phyloP scores from a whole-genome alignment of 805 yeast species.

The Barnettozyma botsteinii region DNA sequence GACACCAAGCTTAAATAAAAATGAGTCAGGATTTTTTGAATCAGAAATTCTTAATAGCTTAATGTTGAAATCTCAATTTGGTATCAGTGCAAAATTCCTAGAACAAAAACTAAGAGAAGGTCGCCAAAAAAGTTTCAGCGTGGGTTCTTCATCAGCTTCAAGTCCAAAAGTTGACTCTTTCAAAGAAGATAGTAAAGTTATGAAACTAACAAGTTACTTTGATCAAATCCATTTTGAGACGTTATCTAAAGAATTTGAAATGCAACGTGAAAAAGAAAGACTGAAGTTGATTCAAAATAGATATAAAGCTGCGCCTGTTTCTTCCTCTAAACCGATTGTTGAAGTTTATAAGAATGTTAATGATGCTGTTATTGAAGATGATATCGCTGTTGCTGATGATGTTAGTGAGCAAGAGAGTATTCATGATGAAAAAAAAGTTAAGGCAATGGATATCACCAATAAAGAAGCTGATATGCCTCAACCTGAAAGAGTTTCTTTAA shows the following conservation, averaged over 20 bases:
- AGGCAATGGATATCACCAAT: slow-evolving; percentile 14
- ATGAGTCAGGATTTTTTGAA: slow-evolving; percentile 1
- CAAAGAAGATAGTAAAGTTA: slow-evolving; percentile 41
- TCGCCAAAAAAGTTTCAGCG: slow-evolving; percentile 19
- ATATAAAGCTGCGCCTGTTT: slow-evolving; percentile 64
- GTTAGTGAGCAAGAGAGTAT: slow-evolving; percentile 17
- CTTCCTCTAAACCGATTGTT: slow-evolving; percentile 78
- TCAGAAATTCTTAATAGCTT: background rate
- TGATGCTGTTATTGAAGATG: slow-evolving; percentile 71
- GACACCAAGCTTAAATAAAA: slow-evolving; percentile 1
- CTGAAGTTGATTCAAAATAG: slow-evolving; percentile 52
- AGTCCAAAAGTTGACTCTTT: slow-evolving; percentile 10
- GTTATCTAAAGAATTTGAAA: slow-evolving; percentile 77
- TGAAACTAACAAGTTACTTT: slow-evolving; percentile 59
- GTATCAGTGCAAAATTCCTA: slow-evolving; percentile 24
- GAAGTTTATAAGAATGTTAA: slow-evolving; percentile 84
- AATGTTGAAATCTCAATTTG: slow-evolving; percentile 12
- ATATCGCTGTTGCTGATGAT: slow-evolving; percentile 25
- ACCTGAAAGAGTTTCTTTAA: slow-evolving; percentile 68
- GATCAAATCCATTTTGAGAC: slow-evolving; percentile 76
- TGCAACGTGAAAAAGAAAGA: slow-evolving; percentile 78
- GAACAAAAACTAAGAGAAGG: slow-evolving; percentile 26
- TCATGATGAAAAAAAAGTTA: slow-evolving; percentile 13
- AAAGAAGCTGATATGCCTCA: slow-evolving; percentile 28
- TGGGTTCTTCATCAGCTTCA: slow-evolving; percentile 2